A percentile compares a stretch with the other conserved stretches of the same genome.
phyloP scores from a whole-genome alignment of 2,329 filamentous ascomycete genomes.

The Microsporum canis region DNA sequence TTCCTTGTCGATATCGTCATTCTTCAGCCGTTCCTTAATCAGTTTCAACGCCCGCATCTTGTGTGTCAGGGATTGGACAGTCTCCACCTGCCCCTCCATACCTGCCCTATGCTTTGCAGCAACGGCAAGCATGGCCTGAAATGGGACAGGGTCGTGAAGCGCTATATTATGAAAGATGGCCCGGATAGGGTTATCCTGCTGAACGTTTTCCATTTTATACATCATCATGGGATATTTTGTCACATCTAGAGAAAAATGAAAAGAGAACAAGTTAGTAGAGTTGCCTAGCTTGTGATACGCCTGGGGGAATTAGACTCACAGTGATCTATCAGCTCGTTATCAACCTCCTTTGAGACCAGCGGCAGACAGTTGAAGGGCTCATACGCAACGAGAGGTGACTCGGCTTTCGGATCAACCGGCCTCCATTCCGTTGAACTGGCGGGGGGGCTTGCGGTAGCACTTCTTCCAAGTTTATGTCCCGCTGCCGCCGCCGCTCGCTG shows the following conservation, averaged over 20 bases:
- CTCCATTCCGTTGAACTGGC: background rate
- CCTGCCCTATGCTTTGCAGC: slow-evolving; percentile 24
- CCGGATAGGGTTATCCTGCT: slow-evolving; percentile 22
- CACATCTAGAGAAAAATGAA: slow-evolving; percentile 17
- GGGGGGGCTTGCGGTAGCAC: background rate
- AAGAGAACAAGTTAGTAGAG: background rate
- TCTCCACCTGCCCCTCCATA: slow-evolving; percentile 22
- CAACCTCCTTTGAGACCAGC: slow-evolving; percentile 17
- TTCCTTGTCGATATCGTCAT: slow-evolving; percentile 17
- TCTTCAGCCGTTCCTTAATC: slow-evolving; percentile 23
- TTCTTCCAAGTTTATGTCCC: background rate
- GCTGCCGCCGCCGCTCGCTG: background rate
- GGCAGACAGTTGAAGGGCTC: slow-evolving; percentile 24
- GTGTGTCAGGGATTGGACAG: slow-evolving; percentile 25
- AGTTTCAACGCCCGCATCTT: slow-evolving; percentile 24
- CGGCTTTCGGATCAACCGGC: background rate
- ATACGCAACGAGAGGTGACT: background rate
- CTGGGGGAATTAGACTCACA: slow-evolving; percentile 17
- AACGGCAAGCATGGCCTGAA: slow-evolving; percentile 27
- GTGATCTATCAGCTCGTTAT: slow-evolving; percentile 24
- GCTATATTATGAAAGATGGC: slow-evolving; percentile 24
- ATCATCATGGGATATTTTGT: slow-evolving; percentile 27
- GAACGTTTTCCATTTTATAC: slow-evolving; percentile 23
- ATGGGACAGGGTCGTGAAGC: slow-evolving; percentile 22
- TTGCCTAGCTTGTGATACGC: background rate